These are phyloP conservation scores for Boletus pseudo-olivaceus DNA, from an alignment of 768 basidiomycete genomes.

Conservation along the genomic window DNA sequence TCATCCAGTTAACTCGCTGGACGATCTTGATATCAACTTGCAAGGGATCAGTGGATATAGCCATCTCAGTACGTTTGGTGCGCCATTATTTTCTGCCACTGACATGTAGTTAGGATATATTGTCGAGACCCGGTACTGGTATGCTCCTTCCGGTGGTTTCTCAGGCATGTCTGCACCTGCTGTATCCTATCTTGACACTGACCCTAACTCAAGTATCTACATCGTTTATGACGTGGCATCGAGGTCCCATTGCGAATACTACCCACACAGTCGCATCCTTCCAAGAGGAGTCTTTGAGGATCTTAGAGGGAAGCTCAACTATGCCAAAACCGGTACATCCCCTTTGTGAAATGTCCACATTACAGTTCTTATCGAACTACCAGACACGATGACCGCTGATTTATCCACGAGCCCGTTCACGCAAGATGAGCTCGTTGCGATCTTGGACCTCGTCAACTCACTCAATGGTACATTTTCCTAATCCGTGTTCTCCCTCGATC, in stretches of 20 bases:
- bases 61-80: constrained; percentile 13
- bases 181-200: neutral
- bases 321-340: neutral
- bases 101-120: constrained; percentile 8
- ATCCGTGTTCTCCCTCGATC: neutral
- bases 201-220: neutral
- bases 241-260: constrained; percentile 19
- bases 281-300: constrained; percentile 2
- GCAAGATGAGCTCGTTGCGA: neutral
- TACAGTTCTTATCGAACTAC: neutral
- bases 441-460: constrained; percentile 10
- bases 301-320: constrained; percentile 17
- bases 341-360: neutral
- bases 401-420: constrained; percentile 10
- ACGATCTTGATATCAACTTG: neutral
- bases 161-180: neutral
- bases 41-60: constrained; percentile 3
- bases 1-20: neutral
- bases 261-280: constrained; percentile 4
- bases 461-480: neutral
- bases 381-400: constrained; percentile 13
- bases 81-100: neutral
- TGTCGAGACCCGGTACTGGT: constrained; percentile 16
- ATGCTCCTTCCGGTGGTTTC: neutral
- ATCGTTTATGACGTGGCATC: neutral